Base-by-base conservation (phyloP, 352 stramenopile species). In the Phytophthora melonis region DNA sequence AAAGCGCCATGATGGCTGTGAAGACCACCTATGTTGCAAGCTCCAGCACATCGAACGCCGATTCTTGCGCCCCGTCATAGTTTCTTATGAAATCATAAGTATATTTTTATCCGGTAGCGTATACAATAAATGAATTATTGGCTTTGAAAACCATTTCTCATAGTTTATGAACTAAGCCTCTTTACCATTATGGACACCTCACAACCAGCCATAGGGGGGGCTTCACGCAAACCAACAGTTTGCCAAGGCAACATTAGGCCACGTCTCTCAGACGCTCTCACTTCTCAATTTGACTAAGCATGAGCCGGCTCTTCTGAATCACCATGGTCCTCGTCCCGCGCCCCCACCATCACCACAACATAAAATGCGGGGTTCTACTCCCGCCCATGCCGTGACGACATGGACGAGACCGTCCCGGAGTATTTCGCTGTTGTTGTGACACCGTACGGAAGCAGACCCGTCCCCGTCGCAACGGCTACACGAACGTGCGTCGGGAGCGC, bases 321-420 rank as follows among this genome's bases (percentile, higher is more conserved):
- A 2, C 23, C 21, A 69, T 69, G 53, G 50, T 62, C 30, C 23
- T 45, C 27, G 52, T 19, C 52, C 27, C 39, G 3, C 53, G 39
- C 3, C 23, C 63, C 14, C 23, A 14, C 3, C 53, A 49, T 56
- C 43, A 55, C 41, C 23, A 1, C 23, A 25, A 25, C 23, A 1
- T 45, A 70, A 54, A 18, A 59, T 6, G 50, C 19, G 10, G 30
- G 30, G 1, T 70, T 70, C 32, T 70, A 60, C 63, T 70, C 60
- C 39, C 63, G 45, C 32, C 63, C 43, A 55, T 70, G 63, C 19
- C 43, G 39, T 13, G 27, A 61, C 25, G 30, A 58, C 7, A 66
- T 49, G 41, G 65, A 66, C 56, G 58, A 70, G 32, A 66, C 65
- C 7, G 58, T 70, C 9, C 58, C 56, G n/a, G 57, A 56, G 36